A percentile compares a stretch with the other conserved stretches of the same genome.
Evolutionary conservation across 345 rosid species (phyloP).

Genomic region (Eutrema japonicum): DNA sequence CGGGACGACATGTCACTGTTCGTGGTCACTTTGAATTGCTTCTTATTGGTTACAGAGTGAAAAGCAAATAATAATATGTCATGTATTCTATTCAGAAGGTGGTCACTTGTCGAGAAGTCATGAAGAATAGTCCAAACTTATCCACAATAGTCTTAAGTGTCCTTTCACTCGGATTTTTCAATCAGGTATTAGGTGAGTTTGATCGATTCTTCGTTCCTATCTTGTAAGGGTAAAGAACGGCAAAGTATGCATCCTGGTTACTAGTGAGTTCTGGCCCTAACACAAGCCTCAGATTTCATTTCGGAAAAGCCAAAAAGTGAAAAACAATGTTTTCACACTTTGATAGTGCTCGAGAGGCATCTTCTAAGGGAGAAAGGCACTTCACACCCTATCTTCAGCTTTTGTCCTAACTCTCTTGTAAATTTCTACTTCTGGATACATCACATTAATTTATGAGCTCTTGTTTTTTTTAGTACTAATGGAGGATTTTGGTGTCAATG

Average conservation of each 20-base stretch:
- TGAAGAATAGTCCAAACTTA: constrained; percentile 56
- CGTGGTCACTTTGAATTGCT: constrained; percentile 57
- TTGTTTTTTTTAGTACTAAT: background rate
- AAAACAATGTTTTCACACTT: constrained; percentile 1
- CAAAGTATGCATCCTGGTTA: constrained; percentile 46
- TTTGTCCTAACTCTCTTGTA: constrained; percentile 60
- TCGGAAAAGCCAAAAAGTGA: constrained; percentile 1
- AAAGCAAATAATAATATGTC: constrained; percentile 17
- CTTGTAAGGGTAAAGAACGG: background rate
- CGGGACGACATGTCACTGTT: constrained; percentile 71
- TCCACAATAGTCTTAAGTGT: constrained; percentile 51
- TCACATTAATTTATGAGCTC: background rate
- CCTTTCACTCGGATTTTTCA: constrained; percentile 64
- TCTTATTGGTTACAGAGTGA: constrained; percentile 24
- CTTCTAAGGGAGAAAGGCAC: constrained; percentile 66
- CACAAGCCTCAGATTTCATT: background rate
- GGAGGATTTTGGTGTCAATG: background rate
- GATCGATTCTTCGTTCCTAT: constrained; percentile 12
- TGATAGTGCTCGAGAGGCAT: constrained; percentile 54
- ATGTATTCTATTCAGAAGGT: constrained; percentile 57
- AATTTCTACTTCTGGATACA: constrained; percentile 37
- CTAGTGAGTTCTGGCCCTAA: constrained; percentile 51
- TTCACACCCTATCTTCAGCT: constrained; percentile 55
- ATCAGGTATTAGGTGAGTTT: constrained; percentile 50
- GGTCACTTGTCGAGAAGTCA: constrained; percentile 71